Conservation (phyloP, 257 asterid species). For the Solanum pinnatisectum region DNA sequence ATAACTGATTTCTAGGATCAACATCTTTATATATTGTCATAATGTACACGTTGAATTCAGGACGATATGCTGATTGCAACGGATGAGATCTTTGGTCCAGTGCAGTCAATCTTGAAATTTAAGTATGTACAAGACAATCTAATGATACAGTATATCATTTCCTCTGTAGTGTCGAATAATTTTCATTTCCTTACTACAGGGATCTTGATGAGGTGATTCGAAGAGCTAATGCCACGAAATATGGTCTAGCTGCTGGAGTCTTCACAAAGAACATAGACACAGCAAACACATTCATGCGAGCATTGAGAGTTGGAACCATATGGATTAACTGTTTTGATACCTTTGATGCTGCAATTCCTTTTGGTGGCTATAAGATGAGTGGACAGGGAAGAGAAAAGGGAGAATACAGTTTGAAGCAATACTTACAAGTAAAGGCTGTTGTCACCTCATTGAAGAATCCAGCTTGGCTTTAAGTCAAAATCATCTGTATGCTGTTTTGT, state of each 20-base stretch:
- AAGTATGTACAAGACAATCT: slow-evolving; percentile 24
- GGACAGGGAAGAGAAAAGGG: slow-evolving; percentile 94
- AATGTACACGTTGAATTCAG: slow-evolving; percentile 14
- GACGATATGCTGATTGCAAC: slow-evolving; percentile 78
- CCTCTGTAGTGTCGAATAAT: background rate
- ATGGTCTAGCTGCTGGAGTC: slow-evolving; percentile 93
- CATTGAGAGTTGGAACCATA: slow-evolving; percentile 74
- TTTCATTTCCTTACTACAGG: slow-evolving; percentile 22
- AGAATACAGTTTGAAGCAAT: slow-evolving; percentile 79
- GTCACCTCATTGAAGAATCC: slow-evolving; percentile 73
- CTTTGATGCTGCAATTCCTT: slow-evolving; percentile 89
- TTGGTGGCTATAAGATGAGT: slow-evolving; percentile 96
- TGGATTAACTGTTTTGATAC: slow-evolving; percentile 74
- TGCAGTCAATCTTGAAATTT: slow-evolving; percentile 72
- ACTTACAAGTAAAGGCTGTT: slow-evolving; percentile 91
- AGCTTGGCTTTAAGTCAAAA: slow-evolving; percentile 39
- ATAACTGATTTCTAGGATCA: background rate
- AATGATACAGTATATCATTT: background rate
- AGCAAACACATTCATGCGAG: slow-evolving; percentile 77
- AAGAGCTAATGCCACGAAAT: slow-evolving; percentile 55
- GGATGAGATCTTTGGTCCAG: slow-evolving; percentile 97
- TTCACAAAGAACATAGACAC: slow-evolving; percentile 76
- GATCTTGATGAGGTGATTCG: slow-evolving; percentile 55
- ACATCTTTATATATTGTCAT: background rate
- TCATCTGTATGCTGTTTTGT: background rate